Percentiles rank a stretch among this genome's conserved stretches.
Evolutionary conservation across 83 land plant species (phyloP).

Genomic region (Thuja plicata): DNA sequence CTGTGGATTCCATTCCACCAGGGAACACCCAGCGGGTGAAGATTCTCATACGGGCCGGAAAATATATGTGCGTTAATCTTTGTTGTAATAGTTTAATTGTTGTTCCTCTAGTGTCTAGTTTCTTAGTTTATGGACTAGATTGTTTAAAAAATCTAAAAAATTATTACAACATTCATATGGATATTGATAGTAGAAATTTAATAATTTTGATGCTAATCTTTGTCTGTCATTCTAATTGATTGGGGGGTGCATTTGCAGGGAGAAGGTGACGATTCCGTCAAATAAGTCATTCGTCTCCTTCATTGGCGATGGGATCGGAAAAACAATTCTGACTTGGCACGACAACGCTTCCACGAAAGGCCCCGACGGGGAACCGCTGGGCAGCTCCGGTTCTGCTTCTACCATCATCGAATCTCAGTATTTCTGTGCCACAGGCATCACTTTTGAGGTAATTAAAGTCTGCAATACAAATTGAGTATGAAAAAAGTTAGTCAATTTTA

Average conservation of each 20-base stretch:
- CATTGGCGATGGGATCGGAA: constrained; percentile 24
- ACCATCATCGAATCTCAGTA: constrained; percentile 57
- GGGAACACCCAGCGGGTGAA: constrained; percentile 42
- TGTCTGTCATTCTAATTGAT: not conserved
- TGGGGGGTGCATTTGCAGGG: constrained; percentile 31
- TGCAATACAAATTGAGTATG: too few species aligned
- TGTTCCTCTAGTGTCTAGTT: too few species aligned
- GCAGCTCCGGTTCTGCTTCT: constrained; percentile 54
- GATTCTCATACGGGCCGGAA: constrained; percentile 46
- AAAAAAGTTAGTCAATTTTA: too few species aligned
- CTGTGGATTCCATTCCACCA: constrained; percentile 49
- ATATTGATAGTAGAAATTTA: too few species aligned
- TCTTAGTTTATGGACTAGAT: too few species aligned
- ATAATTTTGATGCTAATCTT: too few species aligned
- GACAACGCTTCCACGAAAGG: constrained; percentile 46
- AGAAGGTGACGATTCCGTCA: constrained; percentile 51
- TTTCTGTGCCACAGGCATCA: constrained; percentile 63
- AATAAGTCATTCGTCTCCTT: constrained; percentile 61
- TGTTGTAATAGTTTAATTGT: too few species aligned
- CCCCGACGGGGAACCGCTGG: constrained; percentile 29
- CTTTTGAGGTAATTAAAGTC: constrained; percentile 46
- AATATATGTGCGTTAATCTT: constrained; percentile 36
- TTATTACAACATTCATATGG: too few species aligned
- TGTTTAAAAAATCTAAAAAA: too few species aligned
- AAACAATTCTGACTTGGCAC: constrained; percentile 55